Conservation (phyloP, 2,329 filamentous ascomycete species). For the Didymella segeticola region DNA sequence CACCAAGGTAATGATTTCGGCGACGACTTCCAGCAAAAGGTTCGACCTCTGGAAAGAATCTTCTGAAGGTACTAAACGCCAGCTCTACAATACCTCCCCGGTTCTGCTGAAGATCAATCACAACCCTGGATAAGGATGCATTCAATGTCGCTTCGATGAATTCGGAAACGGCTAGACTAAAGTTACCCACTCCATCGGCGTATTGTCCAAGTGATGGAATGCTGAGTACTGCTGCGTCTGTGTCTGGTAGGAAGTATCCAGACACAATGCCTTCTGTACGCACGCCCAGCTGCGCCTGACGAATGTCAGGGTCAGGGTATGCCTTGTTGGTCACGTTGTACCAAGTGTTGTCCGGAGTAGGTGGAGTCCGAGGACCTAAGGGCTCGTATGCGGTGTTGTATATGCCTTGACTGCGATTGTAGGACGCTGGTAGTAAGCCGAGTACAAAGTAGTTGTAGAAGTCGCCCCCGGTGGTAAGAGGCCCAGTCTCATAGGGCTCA, state of each 20-base stretch:
- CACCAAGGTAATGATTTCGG: conserved; percentile 47
- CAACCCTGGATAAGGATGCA: too few species aligned
- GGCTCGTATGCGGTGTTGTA: conserved; percentile 14
- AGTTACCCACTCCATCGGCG: neutral
- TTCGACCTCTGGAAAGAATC: conserved; percentile 55
- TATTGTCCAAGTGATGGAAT: conserved; percentile 48
- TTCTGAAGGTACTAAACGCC: conserved; percentile 52
- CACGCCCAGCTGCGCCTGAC: conserved; percentile 28
- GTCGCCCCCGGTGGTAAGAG: conserved; percentile 51
- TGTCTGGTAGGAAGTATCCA: conserved; percentile 52
- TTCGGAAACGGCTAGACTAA: too few species aligned
- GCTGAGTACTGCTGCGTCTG: conserved; percentile 51
- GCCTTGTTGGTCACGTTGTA: conserved; percentile 22
- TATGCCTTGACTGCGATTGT: neutral
- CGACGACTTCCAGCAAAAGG: conserved; percentile 53
- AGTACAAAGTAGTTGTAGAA: conserved; percentile 56
- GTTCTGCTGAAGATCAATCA: conserved; percentile 68
- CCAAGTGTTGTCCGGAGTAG: conserved; percentile 21
- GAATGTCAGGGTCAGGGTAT: conserved; percentile 32
- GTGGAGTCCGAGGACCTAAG: neutral
- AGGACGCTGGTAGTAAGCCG: conserved; percentile 27
- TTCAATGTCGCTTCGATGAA: too few species aligned
- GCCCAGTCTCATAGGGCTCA: conserved; percentile 28
- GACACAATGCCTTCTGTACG: conserved; percentile 36
- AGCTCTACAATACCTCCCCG: conserved; percentile 56